Conservation (phyloP, 2,329 filamentous ascomycete species). For the Bipolaris gigantea region DNA sequence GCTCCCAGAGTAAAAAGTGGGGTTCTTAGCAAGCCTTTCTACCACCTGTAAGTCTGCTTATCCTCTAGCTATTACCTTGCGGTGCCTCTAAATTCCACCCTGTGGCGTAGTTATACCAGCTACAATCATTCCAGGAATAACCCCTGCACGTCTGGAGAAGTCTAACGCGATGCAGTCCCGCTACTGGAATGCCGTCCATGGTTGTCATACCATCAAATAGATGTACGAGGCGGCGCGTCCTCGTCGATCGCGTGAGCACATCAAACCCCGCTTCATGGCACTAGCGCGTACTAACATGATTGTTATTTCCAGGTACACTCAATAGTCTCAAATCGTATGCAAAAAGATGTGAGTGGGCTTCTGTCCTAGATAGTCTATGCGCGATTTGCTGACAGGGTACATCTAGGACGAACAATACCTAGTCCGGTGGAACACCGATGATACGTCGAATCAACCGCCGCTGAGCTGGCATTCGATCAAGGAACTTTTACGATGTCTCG, state of each 20-base stretch:
- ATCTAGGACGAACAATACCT: constrained; percentile 49
- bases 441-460: constrained; percentile 23
- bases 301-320: not conserved
- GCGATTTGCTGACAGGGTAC: constrained; percentile 19
- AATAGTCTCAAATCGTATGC: constrained; percentile 33
- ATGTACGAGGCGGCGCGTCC: constrained; percentile 23
- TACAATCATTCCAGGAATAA: not conserved
- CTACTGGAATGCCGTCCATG: constrained; percentile 29
- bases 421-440: constrained; percentile 42
- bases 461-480: constrained; percentile 50
- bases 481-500: constrained; percentile 46
- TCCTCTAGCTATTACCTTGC: not conserved
- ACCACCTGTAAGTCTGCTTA: too few relatives aligned
- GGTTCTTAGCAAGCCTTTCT: too few relatives aligned
- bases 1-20: too few relatives aligned
- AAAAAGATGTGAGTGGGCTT: constrained; percentile 24
- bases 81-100: too few relatives aligned
- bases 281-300: not conserved
- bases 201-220: constrained; percentile 32
- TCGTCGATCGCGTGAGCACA: constrained; percentile 27
- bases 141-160: not conserved
- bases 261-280: not conserved
- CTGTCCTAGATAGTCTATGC: constrained; percentile 17
- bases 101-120: not conserved
- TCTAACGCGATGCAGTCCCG: constrained; percentile 7